Percentiles rank a stretch among this genome's conserved stretches.
Evolutionary conservation across 371 early-diverging fungal genomes (phyloP).

Genomic region (Rhizopus delemar): DNA sequence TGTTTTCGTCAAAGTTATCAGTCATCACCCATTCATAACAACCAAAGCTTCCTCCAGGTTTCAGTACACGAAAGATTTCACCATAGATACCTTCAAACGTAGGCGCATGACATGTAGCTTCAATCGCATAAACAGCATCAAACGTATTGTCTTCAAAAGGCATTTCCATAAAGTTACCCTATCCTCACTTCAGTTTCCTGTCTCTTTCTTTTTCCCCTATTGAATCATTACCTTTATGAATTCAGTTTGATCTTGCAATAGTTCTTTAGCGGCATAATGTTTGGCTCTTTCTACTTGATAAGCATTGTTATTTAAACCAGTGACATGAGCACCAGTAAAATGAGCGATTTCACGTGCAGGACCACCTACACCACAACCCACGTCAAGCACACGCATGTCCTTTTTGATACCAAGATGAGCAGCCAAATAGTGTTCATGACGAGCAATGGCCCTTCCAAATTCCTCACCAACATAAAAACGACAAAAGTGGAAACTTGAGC

Average conservation of each 20-base stretch:
- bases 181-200: neutral
- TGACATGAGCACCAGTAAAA: slow-evolving; percentile 86
- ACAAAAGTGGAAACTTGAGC: slow-evolving; percentile 90
- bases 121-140: slow-evolving; percentile 91
- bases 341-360: slow-evolving; percentile 90
- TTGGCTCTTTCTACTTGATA: slow-evolving; percentile 86
- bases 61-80: slow-evolving; percentile 87
- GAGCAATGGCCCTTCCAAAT: slow-evolving; percentile 80
- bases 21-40: slow-evolving; percentile 94
- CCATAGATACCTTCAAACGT: slow-evolving; percentile 82
- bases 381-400: slow-evolving; percentile 77
- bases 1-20: slow-evolving; percentile 74
- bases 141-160: slow-evolving; percentile 79
- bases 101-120: slow-evolving; percentile 90
- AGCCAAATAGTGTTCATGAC: slow-evolving; percentile 91
- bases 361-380: slow-evolving; percentile 94
- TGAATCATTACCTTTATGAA: slow-evolving; percentile 58
- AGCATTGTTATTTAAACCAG: slow-evolving; percentile 94
- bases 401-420: slow-evolving; percentile 68
- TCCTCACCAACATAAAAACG: slow-evolving; percentile 75
- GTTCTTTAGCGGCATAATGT: slow-evolving; percentile 68
- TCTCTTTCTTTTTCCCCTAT: neutral
- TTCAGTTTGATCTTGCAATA: slow-evolving; percentile 59
- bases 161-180: slow-evolving; percentile 93
- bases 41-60: slow-evolving; percentile 89